phyloP scores from a whole-genome alignment of 78 protist species.

The Capsaspora owczarzaki region DNA sequence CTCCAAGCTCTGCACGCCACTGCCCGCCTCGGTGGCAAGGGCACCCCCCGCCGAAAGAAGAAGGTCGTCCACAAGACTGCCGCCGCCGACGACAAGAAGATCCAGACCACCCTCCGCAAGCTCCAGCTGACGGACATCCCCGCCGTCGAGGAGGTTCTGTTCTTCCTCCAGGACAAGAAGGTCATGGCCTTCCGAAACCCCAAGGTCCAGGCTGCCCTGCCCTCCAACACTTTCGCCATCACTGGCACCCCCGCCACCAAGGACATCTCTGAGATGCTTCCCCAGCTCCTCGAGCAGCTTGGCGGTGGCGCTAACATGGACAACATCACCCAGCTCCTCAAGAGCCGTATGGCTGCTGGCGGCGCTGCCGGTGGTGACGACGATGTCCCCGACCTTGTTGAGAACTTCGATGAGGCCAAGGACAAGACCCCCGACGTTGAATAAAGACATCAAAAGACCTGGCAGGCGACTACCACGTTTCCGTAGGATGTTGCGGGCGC shows the following conservation, averaged over 20 bases:
- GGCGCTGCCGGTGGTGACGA: conserved; percentile 19
- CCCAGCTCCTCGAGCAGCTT: conserved; percentile 13
- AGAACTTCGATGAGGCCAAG: conserved; percentile 1
- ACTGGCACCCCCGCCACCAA: conserved; percentile 41
- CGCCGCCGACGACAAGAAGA: conserved; percentile 21
- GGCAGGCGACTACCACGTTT: too few species aligned
- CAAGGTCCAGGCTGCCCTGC: conserved; percentile 32
- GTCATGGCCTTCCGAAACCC: conserved; percentile 53
- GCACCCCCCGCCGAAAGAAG: conserved; percentile 24
- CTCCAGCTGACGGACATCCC: background rate
- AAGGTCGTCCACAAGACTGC: conserved; percentile 5
- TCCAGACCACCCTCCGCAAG: background rate
- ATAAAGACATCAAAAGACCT: too few species aligned
- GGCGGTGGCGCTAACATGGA: background rate
- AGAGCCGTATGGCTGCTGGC: background rate
- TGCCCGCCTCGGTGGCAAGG: conserved; percentile 32
- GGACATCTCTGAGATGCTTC: conserved; percentile 10
- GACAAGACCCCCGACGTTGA: too few species aligned
- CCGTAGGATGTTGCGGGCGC: too few species aligned
- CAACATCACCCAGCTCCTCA: background rate
- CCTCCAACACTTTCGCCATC: conserved; percentile 42
- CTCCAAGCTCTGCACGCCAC: background rate
- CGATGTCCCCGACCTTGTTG: conserved; percentile 23
- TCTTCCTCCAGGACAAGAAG: conserved; percentile 43
- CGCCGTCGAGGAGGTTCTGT: conserved; percentile 43